Conservation (phyloP, 1,284 basidiomycete genomes). For the Agroathelia rolfsii region DNA sequence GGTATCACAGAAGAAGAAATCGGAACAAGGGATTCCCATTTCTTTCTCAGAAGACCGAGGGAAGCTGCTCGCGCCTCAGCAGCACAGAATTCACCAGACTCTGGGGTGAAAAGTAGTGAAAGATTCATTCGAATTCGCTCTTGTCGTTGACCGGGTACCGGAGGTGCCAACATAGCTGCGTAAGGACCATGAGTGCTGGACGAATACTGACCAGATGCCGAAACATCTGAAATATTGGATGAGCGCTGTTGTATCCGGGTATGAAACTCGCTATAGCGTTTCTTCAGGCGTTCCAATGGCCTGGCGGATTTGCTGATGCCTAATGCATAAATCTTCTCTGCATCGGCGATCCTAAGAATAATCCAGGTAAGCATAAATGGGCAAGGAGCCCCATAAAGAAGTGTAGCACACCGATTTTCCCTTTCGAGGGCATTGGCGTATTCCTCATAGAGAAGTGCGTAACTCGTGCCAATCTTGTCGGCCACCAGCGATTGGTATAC, state of each 20-base stretch:
- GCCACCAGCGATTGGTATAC: conserved; percentile 72
- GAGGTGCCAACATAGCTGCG: conserved; percentile 57
- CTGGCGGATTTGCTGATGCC: conserved; percentile 79
- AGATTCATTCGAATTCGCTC: conserved; percentile 63
- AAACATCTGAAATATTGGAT: conserved; percentile 12
- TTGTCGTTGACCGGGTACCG: conserved; percentile 53
- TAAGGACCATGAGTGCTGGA: conserved; percentile 35
- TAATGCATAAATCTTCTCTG: conserved; percentile 75
- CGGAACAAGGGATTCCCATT: conserved; percentile 69
- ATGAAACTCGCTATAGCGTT: conserved; percentile 76
- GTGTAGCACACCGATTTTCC: conserved; percentile 50
- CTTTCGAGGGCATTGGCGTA: conserved; percentile 71
- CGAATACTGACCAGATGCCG: conserved; percentile 12
- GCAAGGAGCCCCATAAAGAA: conserved; percentile 4
- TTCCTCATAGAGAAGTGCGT: conserved; percentile 79
- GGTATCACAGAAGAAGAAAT: conserved; percentile 39
- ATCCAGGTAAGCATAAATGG: conserved; percentile 4
- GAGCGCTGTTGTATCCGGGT: conserved; percentile 28
- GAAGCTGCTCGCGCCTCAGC: conserved; percentile 69
- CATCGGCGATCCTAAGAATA: conserved; percentile 58
- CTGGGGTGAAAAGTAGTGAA: conserved; percentile 55
- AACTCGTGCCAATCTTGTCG: conserved; percentile 70
- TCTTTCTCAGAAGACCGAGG: conserved; percentile 71
- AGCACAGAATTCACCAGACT: conserved; percentile 60
- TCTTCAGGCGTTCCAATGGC: conserved; percentile 80